Conservation (phyloP, 2,329 filamentous ascomycete species). For the Pyrenochaeta sp. region DNA sequence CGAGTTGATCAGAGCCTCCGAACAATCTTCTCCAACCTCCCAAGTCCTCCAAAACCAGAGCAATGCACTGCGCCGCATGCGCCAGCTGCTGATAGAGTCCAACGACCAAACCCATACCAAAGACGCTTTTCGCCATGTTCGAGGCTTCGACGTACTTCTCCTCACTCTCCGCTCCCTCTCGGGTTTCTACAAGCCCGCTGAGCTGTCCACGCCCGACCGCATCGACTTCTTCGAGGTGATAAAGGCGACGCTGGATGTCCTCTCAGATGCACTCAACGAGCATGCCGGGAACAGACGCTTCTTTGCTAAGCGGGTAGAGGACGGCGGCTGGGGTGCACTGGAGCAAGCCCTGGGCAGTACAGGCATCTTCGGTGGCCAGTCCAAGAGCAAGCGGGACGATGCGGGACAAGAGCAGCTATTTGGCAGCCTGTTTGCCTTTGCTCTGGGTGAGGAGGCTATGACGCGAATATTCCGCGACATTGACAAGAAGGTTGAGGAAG, state of each 20-base stretch:
- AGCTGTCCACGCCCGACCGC: slow-evolving; percentile 69
- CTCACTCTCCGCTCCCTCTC: slow-evolving; percentile 74
- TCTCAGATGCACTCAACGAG: slow-evolving; percentile 77
- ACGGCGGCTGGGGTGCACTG: slow-evolving; percentile 79
- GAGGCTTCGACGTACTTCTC: slow-evolving; percentile 79
- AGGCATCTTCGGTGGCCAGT: slow-evolving; percentile 56
- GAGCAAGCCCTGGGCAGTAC: slow-evolving; percentile 76
- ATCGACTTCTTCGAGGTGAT: slow-evolving; percentile 72
- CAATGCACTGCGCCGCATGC: slow-evolving; percentile 69
- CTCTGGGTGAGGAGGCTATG: slow-evolving; percentile 78
- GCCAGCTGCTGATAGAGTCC: slow-evolving; percentile 68
- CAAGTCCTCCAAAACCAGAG: slow-evolving; percentile 48
- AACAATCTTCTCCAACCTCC: slow-evolving; percentile 37
- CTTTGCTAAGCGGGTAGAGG: slow-evolving; percentile 78
- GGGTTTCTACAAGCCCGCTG: slow-evolving; percentile 76
- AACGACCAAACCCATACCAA: slow-evolving; percentile 63
- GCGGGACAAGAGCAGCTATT: slow-evolving; percentile 74
- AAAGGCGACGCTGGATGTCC: slow-evolving; percentile 73
- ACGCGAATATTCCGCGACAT: slow-evolving; percentile 69
- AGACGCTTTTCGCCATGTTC: slow-evolving; percentile 83
- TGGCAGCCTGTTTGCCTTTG: slow-evolving; percentile 81
- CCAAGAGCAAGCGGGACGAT: slow-evolving; percentile 44
- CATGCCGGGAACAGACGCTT: slow-evolving; percentile 89
- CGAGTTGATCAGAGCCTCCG: slow-evolving; percentile 44
- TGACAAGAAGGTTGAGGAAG: slow-evolving; percentile 36